These are phyloP conservation scores for Parasarocladium wereldwijsianum DNA, from an alignment of 2,329 filamentous ascomycete species.

Conservation along the genomic window DNA sequence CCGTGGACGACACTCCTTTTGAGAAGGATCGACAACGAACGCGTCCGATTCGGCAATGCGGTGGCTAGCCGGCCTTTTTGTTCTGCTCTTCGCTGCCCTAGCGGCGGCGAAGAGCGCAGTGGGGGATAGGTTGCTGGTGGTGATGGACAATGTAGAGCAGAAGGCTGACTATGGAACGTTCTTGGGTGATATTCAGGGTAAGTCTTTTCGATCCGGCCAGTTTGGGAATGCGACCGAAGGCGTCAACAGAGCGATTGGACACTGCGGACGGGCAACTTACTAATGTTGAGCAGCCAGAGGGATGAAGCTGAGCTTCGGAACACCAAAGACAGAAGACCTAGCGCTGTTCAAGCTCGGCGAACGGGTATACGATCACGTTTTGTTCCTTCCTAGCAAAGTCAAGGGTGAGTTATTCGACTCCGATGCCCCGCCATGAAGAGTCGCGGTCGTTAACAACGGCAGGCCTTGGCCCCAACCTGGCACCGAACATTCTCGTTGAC, in stretches of 20 bases:
- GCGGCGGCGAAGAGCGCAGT: slow-evolving; percentile 65
- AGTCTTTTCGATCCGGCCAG: slow-evolving; percentile 11
- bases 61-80: slow-evolving; percentile 56
- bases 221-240: slow-evolving; percentile 4
- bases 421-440: not conserved
- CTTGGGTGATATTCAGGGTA: slow-evolving; percentile 56
- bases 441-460: slow-evolving; percentile 4
- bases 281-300: slow-evolving; percentile 51
- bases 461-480: slow-evolving; percentile 81
- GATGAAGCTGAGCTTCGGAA: slow-evolving; percentile 67
- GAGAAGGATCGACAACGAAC: too few species aligned
- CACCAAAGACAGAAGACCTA: slow-evolving; percentile 65
- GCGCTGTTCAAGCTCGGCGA: slow-evolving; percentile 76
- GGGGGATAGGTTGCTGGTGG: slow-evolving; percentile 68
- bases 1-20: slow-evolving; percentile 4
- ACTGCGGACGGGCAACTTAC: slow-evolving; percentile 7
- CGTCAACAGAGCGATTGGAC: too few species aligned
- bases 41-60: too few species aligned
- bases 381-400: slow-evolving; percentile 76
- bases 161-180: slow-evolving; percentile 76
- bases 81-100: slow-evolving; percentile 50
- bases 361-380: slow-evolving; percentile 76
- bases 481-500: slow-evolving; percentile 72
- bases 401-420: slow-evolving; percentile 59
- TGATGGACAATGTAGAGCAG: slow-evolving; percentile 70